Evolutionary conservation across 2,329 filamentous ascomycete genomes (phyloP), one percentile per base, ranked within the genome.

Genomic region (Knoxdaviesia proteae): DNA sequence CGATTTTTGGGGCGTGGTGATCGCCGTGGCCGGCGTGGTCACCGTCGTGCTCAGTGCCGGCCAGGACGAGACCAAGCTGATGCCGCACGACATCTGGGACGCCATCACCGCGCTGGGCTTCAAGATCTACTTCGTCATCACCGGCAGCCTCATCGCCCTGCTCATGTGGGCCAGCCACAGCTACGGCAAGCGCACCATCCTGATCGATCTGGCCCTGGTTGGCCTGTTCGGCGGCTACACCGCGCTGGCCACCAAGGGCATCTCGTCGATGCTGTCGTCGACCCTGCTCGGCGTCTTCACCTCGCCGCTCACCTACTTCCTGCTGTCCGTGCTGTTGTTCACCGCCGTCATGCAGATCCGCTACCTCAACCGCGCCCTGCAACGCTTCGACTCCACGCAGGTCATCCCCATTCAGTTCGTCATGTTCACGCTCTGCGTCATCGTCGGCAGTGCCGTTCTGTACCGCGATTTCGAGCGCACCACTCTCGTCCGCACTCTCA

Each of bases 371-470:
- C 82, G 71, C 49, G 69, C 71, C 1, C 66, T 98, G 42, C 87
- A 94, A 56, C 77, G 83, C 39, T 98, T 96, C 62, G 84, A 94
- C 58, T 94, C 90, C 6, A 98, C 90, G 0, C 86, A 94, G 57
- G 90, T 98, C 50, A 98, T 98, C 48, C 90, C 90, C 0, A 90
- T 90, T 9, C 90, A 98, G 54, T 98, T 98, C 52, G 90, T 98
- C 41, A 73, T 92, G 48, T 98, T 98, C 58, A 98, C 90, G 0
- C 68, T 98, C 6, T 93, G 83, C 5, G 90, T 96, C 48, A 96
- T 98, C 51, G 69, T 94, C 42, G 90, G 90, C 44, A 94, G 87
- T 52, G 88, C 88, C 1, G 70, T 98, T 6, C 63, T 98, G 5
- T 98, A 96, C 56, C 78, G 88, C 41, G 90, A 98, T 57, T 98